Evolutionary conservation across 768 basidiomycete genomes (phyloP), one percentile per base, ranked within the genome.

Genomic region (Lactifluus subvellereus): DNA sequence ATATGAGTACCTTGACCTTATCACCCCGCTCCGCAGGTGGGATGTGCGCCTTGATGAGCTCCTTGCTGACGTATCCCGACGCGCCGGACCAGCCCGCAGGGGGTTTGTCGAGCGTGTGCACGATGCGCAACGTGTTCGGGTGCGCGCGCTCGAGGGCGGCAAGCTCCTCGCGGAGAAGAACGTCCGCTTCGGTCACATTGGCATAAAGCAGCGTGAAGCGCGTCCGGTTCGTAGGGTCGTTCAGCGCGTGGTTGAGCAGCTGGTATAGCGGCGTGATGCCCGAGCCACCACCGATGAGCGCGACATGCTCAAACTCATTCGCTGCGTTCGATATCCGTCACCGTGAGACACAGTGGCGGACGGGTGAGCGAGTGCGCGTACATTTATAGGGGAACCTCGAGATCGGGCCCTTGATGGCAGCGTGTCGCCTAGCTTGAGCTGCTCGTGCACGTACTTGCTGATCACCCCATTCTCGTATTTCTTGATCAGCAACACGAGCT

Each of bases 251-350:
- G 49, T 79, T 79, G 50, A 95, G 71, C 69, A 97, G 76, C 74
- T 94, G 91, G 77, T 89, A 93, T 51, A 94, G 81, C 2, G 91
- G 91, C 9, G 91, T 88, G 65, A 98, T 94, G 72, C 97, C 97
- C 67, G 85, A 89, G 58, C 97, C 97, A 57, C 97, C 97, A 38
- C 91, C 92, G 69, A 98, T 91, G 69, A 95, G 79, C 14, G 87
- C 89, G 59, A 97, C 86, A 68, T 94, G 79, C 22, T 94, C 90
- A 57, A 88, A 87, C 73, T 93, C 84, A 73, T 92, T 91, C 67
- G 79, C 90, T 92, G 66, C n/a, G 20, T 20, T 20, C 9, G 2
- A 42, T 42, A 16, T 42, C 54, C 33, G 50, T n/a, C 22, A 9
- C 9, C 16, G 10, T 22, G 42, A 32, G 33, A 47, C 48, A 57